Evolutionary conservation across 345 rosid species (phyloP).

Genomic region (Eutrema japonicum): DNA sequence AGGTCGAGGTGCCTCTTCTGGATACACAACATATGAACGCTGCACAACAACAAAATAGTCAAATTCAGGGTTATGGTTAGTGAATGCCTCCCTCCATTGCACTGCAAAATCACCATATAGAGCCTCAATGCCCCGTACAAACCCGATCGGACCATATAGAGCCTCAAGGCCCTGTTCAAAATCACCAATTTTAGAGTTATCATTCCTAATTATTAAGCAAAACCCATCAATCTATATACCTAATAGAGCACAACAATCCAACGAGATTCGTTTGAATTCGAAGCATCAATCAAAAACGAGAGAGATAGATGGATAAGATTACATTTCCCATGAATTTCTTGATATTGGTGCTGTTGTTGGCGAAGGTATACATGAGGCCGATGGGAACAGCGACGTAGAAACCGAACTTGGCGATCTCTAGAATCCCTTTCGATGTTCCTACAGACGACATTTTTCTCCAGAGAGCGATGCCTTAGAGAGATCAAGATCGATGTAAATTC

Average conservation of each 20-base stretch:
- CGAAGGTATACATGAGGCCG: conserved; percentile 78
- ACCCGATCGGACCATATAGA: neutral
- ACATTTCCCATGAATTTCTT: conserved; percentile 89
- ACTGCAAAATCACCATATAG: neutral
- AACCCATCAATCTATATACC: conserved; percentile 1
- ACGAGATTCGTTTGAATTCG: neutral
- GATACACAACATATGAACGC: conserved; percentile 54
- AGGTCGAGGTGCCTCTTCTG: conserved; percentile 48
- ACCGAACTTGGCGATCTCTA: conserved; percentile 87
- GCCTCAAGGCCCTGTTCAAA: no score
- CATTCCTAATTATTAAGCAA: neutral
- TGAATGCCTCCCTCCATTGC: neutral
- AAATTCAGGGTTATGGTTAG: neutral
- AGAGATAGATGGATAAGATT: conserved; percentile 29
- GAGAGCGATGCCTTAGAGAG: neutral
- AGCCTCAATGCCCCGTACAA: no score
- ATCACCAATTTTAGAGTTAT: neutral
- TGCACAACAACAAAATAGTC: conserved; percentile 22
- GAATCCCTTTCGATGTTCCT: conserved; percentile 74
- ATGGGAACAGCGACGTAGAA: conserved; percentile 70
- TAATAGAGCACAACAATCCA: neutral
- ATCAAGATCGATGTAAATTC: neutral
- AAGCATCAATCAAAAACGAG: neutral
- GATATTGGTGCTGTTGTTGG: conserved; percentile 78
- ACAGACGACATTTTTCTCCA: conserved; percentile 58